Evolutionary conservation across 805 yeast genomes (phyloP).

Genomic region (Candida xiaguanensis): DNA sequence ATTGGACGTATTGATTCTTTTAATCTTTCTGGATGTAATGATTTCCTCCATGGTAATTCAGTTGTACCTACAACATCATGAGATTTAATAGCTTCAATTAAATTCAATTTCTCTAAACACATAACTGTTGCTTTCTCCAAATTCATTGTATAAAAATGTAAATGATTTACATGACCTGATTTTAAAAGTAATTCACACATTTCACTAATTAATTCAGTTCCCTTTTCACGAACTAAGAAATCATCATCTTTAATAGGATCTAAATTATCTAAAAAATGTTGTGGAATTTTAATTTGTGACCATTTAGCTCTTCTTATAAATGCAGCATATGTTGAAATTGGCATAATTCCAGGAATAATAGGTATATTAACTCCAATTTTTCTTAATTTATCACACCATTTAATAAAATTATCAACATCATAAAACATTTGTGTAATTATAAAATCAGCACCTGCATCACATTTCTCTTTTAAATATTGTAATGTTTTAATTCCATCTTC

Average conservation of each 20-base stretch:
- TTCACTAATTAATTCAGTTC: slow-evolving; percentile 75
- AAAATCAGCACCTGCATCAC: slow-evolving; percentile 92
- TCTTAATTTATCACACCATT: slow-evolving; percentile 75
- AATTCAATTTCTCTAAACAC: slow-evolving; percentile 72
- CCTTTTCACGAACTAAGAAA: slow-evolving; percentile 77
- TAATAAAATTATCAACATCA: slow-evolving; percentile 79
- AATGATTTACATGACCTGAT: slow-evolving; percentile 73
- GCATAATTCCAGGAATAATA: slow-evolving; percentile 97
- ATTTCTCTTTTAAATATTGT: slow-evolving; percentile 73
- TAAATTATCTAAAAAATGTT: slow-evolving; percentile 60
- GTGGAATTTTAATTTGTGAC: slow-evolving; percentile 84
- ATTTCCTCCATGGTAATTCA: slow-evolving; percentile 84
- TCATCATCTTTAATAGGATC: slow-evolving; percentile 90
- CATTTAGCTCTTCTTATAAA: slow-evolving; percentile 92
- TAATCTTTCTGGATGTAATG: slow-evolving; percentile 73
- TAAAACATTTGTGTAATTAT: slow-evolving; percentile 97
- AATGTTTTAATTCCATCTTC: slow-evolving; percentile 45
- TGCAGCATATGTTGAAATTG: slow-evolving; percentile 91
- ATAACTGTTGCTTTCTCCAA: slow-evolving; percentile 86
- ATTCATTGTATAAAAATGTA: slow-evolving; percentile 97
- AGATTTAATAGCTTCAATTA: slow-evolving; percentile 44
- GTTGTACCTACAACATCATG: slow-evolving; percentile 38
- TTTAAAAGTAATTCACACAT: slow-evolving; percentile 75
- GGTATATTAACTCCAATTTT: slow-evolving; percentile 76
- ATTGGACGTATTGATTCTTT: slow-evolving; percentile 88